A percentile compares a stretch with the other conserved stretches of the same genome.
phyloP scores from a whole-genome alignment of 116 monocot species.

The Zostera marina region DNA sequence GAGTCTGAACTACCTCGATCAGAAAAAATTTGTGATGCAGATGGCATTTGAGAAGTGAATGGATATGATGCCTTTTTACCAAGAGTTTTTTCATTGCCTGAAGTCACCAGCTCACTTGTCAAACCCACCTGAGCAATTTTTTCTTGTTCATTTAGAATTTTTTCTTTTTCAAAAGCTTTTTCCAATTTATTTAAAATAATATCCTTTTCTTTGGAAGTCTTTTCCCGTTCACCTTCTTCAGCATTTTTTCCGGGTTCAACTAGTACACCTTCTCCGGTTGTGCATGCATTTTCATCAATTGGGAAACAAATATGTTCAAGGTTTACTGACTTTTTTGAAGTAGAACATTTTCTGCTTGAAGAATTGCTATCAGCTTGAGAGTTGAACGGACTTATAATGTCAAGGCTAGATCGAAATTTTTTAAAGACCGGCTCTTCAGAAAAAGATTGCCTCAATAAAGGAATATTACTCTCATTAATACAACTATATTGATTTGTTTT shows the following conservation, averaged over 20 bases:
- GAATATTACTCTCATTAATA: slow-evolving; percentile 7
- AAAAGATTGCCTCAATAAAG: slow-evolving; percentile 10
- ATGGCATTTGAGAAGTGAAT: slow-evolving; percentile 15
- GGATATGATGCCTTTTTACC: slow-evolving; percentile 41
- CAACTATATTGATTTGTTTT: slow-evolving; percentile 7
- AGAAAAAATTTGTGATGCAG: slow-evolving; percentile 4
- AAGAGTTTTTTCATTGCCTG: slow-evolving; percentile 31
- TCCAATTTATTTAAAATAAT: too few relatives aligned
- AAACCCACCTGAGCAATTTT: slow-evolving; percentile 3
- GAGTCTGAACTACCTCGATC: slow-evolving; percentile 27
- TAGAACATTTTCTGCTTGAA: slow-evolving; percentile 21
- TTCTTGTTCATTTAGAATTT: slow-evolving; percentile 5
- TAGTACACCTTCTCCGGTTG: slow-evolving; percentile 14
- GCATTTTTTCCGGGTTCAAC: slow-evolving; percentile 9
- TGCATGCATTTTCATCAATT: slow-evolving; percentile 65
- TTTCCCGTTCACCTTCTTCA: background rate
- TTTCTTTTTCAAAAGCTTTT: background rate
- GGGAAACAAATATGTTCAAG: slow-evolving; percentile 62
- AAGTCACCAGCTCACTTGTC: slow-evolving; percentile 7
- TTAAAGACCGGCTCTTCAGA: slow-evolving; percentile 14
- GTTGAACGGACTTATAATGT: slow-evolving; percentile 26
- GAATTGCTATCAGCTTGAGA: slow-evolving; percentile 27
- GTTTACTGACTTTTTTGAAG: slow-evolving; percentile 27
- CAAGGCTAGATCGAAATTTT: slow-evolving; percentile 7
- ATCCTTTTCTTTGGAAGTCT: too few relatives aligned